Evolutionary conservation across 305 asterid genomes (phyloP).

Genomic region (Withania somnifera): DNA sequence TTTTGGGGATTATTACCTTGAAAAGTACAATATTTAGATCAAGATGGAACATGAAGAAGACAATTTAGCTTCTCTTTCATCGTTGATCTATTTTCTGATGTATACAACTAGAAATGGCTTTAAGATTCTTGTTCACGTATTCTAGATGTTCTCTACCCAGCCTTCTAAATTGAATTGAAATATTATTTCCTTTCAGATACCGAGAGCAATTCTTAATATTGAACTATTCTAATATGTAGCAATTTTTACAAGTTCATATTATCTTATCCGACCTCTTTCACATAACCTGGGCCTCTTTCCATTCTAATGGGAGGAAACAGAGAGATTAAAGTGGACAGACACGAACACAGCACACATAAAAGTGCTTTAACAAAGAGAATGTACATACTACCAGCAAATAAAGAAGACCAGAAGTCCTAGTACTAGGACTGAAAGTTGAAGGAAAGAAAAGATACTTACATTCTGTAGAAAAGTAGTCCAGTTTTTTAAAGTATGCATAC

Average conservation of each 20-base stretch:
- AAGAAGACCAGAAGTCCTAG: not conserved
- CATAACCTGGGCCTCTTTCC: not conserved
- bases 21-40: not conserved
- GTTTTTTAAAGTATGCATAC: slow-evolving; percentile 89
- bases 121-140: not conserved
- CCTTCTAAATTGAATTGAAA: not conserved
- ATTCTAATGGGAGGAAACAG: not conserved
- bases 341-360: not conserved
- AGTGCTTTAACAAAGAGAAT: not conserved
- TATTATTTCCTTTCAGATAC: not conserved
- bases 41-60: not conserved
- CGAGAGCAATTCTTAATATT: not conserved
- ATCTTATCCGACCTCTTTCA: not conserved
- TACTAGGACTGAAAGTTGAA: not conserved
- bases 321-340: not conserved
- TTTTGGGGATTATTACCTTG: not conserved
- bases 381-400: not conserved
- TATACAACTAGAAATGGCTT: not conserved
- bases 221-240: not conserved
- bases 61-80: not conserved
- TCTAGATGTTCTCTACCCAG: not conserved
- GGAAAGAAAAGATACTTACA: slow-evolving; percentile 41
- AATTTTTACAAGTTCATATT: not conserved
- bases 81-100: not conserved
- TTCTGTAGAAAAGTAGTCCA: slow-evolving; percentile 97